These are phyloP conservation scores for Jimgerdemannia flammicorona DNA, from an alignment of 192 early-diverging fungal species.

Conservation along the genomic window DNA sequence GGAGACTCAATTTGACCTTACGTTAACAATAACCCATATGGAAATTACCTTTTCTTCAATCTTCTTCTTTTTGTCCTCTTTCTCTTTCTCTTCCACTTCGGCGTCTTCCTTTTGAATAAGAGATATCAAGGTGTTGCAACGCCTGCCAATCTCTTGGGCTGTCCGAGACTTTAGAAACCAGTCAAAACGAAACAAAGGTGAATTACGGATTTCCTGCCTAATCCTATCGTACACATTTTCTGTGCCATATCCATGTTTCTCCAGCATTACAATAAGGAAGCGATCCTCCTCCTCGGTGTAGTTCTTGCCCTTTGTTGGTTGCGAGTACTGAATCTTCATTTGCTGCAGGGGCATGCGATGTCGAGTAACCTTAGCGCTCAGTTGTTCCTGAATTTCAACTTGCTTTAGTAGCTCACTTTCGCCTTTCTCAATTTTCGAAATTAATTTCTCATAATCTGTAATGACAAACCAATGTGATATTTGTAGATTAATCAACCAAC, in stretches of 20 bases:
- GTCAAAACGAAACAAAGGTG: conserved; percentile 89
- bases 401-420: conserved; percentile 77
- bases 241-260: conserved; percentile 82
- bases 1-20: not conserved
- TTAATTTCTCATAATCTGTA: conserved; percentile 78
- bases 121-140: conserved; percentile 80
- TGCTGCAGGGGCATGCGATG: conserved; percentile 84
- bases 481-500: conserved; percentile 1
- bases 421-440: conserved; percentile 85
- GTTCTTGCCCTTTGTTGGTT: conserved; percentile 81
- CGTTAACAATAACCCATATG: not conserved
- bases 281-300: conserved; percentile 98
- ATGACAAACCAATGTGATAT: not conserved
- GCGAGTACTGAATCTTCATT: conserved; percentile 83
- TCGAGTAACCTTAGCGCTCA: conserved; percentile 72
- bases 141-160: conserved; percentile 73
- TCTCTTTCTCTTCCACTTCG: conserved; percentile 36
- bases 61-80: conserved; percentile 29
- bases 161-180: conserved; percentile 98
- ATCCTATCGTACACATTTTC: conserved; percentile 96
- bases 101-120: conserved; percentile 58
- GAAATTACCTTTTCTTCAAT: not conserved
- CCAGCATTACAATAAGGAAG: conserved; percentile 87
- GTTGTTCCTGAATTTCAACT: conserved; percentile 77
- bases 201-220: conserved; percentile 76